Evolutionary conservation across 2,329 filamentous ascomycete genomes (phyloP), one percentile per base, ranked within the genome.

Genomic region (Monosporascus sp.): DNA sequence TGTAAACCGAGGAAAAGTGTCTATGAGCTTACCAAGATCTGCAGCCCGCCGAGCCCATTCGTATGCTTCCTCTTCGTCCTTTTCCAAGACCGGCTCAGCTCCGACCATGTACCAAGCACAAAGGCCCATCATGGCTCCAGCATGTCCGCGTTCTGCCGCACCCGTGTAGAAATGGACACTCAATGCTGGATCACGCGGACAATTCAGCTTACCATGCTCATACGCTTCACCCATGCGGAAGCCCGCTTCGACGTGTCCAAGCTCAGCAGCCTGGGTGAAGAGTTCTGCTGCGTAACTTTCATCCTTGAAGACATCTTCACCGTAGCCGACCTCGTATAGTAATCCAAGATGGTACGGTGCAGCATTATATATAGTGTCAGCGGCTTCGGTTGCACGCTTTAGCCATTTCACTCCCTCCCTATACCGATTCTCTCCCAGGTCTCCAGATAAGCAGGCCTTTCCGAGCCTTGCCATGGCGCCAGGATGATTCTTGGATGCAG

Each of bases 61-160:
- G 65, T 95, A 97, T 9, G 94, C 94, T 71, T 99, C 94, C 61
- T 88, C 87, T 70, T 97, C 93, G 64, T 99, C 93, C 72, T 94
- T 96, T 56, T 96, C 92, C 22, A 99, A 74, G 16, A 97, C 85
- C 0, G 92, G 91, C 61, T 92, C 88, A 2, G 94, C 94, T 11
- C 94, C 94, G 41, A 97, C 88, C 80, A 97, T 88, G 70, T 97
- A 99, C 94, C 94, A 99, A 11, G 94, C 94, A 72, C 94, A 99
- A 8, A 99, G 78, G 5, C 93, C 93, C 92, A 99, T 96, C 91
- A 97, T 97, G 48, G 91, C 93, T 48, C 85, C 81, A 0, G 91
- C 79, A 65, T 97, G 88, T 1, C 90, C 91, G 46, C 81, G 79
- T 65, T 96, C 89, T 2, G 94, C 94, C 14, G 94, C 93, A 26